Evolutionary conservation across 306 rosid genomes (phyloP), one percentile per base, ranked within the genome.

Genomic region (Lathyrus aphaca): DNA sequence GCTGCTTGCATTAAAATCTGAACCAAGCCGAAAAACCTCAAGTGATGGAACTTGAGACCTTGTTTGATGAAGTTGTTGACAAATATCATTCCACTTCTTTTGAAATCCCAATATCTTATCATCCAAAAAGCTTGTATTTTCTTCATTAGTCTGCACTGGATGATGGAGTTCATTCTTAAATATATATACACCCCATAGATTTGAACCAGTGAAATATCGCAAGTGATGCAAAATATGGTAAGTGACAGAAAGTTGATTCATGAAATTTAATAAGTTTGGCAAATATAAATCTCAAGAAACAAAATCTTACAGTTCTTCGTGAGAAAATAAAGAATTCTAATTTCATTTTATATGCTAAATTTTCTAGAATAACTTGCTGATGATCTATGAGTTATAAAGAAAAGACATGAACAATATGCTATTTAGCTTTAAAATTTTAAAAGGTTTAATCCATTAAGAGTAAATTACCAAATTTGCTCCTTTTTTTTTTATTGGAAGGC

Each of bases 101-200:
- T 88, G 90, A 73, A 81, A 75, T 62, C 61, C 89, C 71, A 69
- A 57, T 62, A 81, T 76, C 70, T 64, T 80, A 49, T 79, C 78
- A 68, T 78, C 78, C 83, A 74, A n/a, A n/a, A n/a, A 49, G 69
- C 75, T 77, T 25, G 82, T 72, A 44, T 65, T 68, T 68, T 83
- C 96, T 58, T 84, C 96, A 64, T 64, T 65, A 70, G 80, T 64
- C 97, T 93, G 97, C 94, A 83, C 82, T 76, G 84, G 83, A 85
- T 78, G 65, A 84, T 68, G 72, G 79, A 82, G 68, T 64, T 61
- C 82, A 72, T 66, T 81, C 82, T 79, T 78, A 77, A 78, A 71
- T 82, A 70, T 39, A 73, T 64, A 71, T 64, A 48, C 30, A 73
- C 6, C 59, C 59, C 72, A 68, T 18, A 72, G 71, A 27, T 72